A percentile compares a stretch with the other conserved stretches of the same genome.
Conservation (phyloP, 2,329 filamentous ascomycete species). For the Pseudogymnoascus sp. region DNA sequence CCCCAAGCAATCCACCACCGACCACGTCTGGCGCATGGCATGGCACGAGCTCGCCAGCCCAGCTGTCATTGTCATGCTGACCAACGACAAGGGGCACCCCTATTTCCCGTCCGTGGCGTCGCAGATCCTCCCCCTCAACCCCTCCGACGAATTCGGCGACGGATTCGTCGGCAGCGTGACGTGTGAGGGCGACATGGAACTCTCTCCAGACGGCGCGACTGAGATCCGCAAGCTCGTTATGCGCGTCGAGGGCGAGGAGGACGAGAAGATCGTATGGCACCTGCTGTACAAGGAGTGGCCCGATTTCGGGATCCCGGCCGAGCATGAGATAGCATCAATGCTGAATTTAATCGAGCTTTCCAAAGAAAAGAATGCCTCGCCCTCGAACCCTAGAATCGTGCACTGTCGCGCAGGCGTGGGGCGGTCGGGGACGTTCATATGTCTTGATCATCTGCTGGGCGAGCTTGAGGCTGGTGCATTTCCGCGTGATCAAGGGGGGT, state of each 20-base stretch:
- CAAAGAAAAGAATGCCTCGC: slow-evolving; percentile 44
- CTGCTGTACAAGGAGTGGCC: slow-evolving; percentile 83
- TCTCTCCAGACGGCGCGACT: slow-evolving; percentile 49
- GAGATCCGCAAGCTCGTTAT: slow-evolving; percentile 68
- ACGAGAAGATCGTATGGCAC: slow-evolving; percentile 68
- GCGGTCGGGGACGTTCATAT: slow-evolving; percentile 89
- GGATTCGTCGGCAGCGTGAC: slow-evolving; percentile 59
- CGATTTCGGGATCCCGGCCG: slow-evolving; percentile 74
- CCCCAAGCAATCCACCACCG: slow-evolving; percentile 65
- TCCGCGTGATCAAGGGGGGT: slow-evolving; percentile 25
- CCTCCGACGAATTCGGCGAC: slow-evolving; percentile 55
- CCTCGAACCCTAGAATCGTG: slow-evolving; percentile 66
- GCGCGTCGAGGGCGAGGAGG: slow-evolving; percentile 32
- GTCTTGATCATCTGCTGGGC: slow-evolving; percentile 80
- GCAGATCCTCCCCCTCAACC: slow-evolving; percentile 47
- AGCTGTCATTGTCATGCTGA: slow-evolving; percentile 89
- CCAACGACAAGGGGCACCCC: slow-evolving; percentile 77
- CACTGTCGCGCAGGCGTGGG: slow-evolving; percentile 91
- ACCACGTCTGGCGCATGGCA: slow-evolving; percentile 94
- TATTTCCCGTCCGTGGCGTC: slow-evolving; percentile 67
- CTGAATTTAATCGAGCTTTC: slow-evolving; percentile 63
- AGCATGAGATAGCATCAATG: slow-evolving; percentile 59
- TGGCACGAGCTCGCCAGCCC: slow-evolving; percentile 63
- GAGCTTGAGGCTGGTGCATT: slow-evolving; percentile 72
- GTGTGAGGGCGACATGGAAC: slow-evolving; percentile 55